Evolutionary conservation across 2,329 filamentous ascomycete species (phyloP), one percentile per base, ranked within the genome.

Genomic region (Ilyonectria sp.): DNA sequence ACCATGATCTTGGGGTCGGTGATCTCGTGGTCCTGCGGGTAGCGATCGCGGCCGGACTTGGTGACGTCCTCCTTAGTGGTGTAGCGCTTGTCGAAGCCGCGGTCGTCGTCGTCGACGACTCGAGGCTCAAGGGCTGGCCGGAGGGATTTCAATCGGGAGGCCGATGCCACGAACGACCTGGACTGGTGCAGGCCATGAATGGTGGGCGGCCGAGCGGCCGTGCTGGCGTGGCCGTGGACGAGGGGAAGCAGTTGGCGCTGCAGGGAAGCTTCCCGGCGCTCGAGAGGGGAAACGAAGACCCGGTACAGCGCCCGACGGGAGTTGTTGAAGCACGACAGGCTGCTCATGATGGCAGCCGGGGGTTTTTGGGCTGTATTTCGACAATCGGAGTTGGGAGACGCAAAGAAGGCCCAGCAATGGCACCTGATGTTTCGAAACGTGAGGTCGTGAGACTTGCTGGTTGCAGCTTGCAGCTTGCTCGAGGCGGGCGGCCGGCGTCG

Each of bases 21-120:
- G 69, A 88, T 87, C 64, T 84, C 81, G 52, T 80, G 69, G 78
- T 88, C 83, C 63, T 79, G 79, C 6, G 84, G 83, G 13, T 81
- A 74, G 1, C 81, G 81, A 55, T 79, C 79, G 56, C 79, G 79
- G 7, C 79, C 78, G 6, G 78, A 79, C 35, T 79, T 77, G 35
- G 74, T 70, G 60, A 80, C 76, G 68, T 78, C 77, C 31, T 70
- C 55, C 37, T 76, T 70, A 46, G 80, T 82, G 21, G 79, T 82
- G 76, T 74, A 82, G 53, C 79, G 79, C n/a, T 60, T 73, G 72
- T 80, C 80, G 59, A 75, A 74, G 60, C 71, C 71, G 26, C 69
- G 72, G 13, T 72, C 67, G 3, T 79, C 71, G 7, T 69, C 68
- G 23, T 62, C 72, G 17, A 49, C 40, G 5, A n/a, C 26, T 7